phyloP scores from a whole-genome alignment of 83 land plant genomes.

The Picea abies region DNA sequence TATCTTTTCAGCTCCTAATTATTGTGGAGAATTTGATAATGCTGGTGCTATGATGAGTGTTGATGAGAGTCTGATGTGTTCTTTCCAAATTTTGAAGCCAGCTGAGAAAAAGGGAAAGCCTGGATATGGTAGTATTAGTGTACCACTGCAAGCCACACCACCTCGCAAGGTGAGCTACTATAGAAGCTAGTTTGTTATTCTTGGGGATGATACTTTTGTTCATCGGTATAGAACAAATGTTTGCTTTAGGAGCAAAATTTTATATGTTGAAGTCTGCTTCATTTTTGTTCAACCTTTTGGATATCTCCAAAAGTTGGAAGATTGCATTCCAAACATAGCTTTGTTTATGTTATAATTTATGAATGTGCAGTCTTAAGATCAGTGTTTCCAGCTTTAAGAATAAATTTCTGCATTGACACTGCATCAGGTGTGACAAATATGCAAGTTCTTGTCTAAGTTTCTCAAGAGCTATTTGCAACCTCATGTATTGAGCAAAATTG shows the following conservation, averaged over 20 bases:
- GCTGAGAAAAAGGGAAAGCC: constrained; percentile 40
- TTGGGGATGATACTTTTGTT: constrained; percentile 9
- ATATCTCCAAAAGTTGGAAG: constrained; percentile 1
- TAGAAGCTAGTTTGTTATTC: constrained; percentile 10
- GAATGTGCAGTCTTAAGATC: not conserved
- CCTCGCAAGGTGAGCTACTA: constrained; percentile 15
- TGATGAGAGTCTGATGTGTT: constrained; percentile 70
- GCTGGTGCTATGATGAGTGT: constrained; percentile 80
- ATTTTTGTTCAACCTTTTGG: not conserved
- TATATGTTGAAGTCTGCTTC: not conserved
- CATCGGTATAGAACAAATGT: not conserved
- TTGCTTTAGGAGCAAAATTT: not conserved
- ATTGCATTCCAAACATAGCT: not conserved
- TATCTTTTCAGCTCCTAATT: constrained; percentile 59
- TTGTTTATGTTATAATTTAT: constrained; percentile 9
- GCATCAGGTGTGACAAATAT: not conserved
- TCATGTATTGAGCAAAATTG: not conserved
- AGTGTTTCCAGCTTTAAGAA: not conserved
- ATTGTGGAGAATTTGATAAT: constrained; percentile 65
- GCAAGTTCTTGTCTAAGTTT: not conserved
- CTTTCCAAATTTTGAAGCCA: constrained; percentile 70
- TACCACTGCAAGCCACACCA: constrained; percentile 9
- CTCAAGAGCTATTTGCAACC: not conserved
- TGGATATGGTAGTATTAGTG: constrained; percentile 5
- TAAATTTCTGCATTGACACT: not conserved